Percentiles rank a stretch among this genome's conserved stretches.
Conservation (phyloP, 2,329 filamentous ascomycete species). For the Colletotrichum sp. region DNA sequence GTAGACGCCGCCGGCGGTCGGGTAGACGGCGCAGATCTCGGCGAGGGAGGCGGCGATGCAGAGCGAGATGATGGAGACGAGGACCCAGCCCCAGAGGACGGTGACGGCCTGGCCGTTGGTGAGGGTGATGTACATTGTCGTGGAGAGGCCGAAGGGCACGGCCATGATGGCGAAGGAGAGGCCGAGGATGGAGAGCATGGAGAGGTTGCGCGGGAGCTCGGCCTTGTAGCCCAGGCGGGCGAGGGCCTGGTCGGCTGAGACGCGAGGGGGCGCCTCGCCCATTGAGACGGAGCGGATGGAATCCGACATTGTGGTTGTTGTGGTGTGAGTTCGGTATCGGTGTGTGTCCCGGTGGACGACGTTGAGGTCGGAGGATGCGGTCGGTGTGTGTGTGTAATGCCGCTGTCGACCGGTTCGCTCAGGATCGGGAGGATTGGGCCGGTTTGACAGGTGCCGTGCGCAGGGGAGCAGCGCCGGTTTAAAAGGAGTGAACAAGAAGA, state of each 20-base stretch:
- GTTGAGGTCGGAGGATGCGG: neutral
- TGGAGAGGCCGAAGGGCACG: conserved; percentile 70
- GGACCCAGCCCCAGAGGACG: conserved; percentile 73
- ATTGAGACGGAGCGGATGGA: neutral
- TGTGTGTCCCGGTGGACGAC: neutral
- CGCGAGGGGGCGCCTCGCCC: neutral
- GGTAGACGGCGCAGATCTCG: conserved; percentile 73
- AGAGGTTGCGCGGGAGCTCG: conserved; percentile 56
- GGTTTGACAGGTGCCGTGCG: neutral
- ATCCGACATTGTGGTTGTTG: neutral
- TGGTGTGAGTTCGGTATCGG: neutral
- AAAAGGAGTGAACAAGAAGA: neutral
- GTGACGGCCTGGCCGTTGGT: conserved; percentile 73
- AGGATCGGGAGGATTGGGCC: neutral
- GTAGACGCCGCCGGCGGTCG: conserved; percentile 73
- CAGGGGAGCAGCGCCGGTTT: neutral
- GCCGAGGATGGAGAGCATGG: conserved; percentile 65
- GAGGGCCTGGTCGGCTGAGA: conserved; percentile 32
- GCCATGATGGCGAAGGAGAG: conserved; percentile 78
- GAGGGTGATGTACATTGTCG: conserved; percentile 72
- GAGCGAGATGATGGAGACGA: conserved; percentile 67
- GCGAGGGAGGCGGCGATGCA: conserved; percentile 70
- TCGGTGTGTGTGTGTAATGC: neutral
- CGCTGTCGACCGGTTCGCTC: neutral
- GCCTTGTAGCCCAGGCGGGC: conserved; percentile 52